Conservation (phyloP, 2,329 filamentous ascomycete species). For the Corinectria fuckeliana region DNA sequence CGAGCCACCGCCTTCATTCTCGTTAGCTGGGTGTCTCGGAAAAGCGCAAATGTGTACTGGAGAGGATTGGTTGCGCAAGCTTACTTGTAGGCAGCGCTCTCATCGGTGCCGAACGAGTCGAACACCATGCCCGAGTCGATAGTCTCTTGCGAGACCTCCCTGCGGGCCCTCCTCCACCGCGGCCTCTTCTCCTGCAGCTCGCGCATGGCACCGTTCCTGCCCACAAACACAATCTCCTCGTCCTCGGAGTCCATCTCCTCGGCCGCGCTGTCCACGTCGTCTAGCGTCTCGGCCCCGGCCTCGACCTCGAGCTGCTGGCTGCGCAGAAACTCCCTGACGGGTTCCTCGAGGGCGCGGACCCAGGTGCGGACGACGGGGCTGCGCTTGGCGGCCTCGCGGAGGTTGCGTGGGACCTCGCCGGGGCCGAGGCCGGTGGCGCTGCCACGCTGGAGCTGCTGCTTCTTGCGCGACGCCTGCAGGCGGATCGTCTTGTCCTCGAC, state of each 20-base stretch:
- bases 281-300: constrained; percentile 13
- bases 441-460: constrained; percentile 50
- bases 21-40: constrained; percentile 8
- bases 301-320: constrained; percentile 44
- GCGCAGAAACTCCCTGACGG: constrained; percentile 78
- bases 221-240: constrained; percentile 92
- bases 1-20: constrained; percentile 79
- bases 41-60: neutral
- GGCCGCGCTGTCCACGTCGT: constrained; percentile 39
- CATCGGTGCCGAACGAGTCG: constrained; percentile 78
- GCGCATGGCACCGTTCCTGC: constrained; percentile 67
- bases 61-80: constrained; percentile 43
- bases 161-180: constrained; percentile 56
- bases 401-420: constrained; percentile 76
- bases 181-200: constrained; percentile 44
- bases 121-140: constrained; percentile 74
- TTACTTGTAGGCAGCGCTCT: constrained; percentile 81
- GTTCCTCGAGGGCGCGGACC: constrained; percentile 83
- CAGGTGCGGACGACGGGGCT: constrained; percentile 78
- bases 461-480: constrained; percentile 52
- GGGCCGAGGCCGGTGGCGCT: constrained; percentile 52
- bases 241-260: constrained; percentile 62
- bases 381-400: constrained; percentile 82
- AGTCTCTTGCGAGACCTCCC: constrained; percentile 64
- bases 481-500: constrained; percentile 54